Base-by-base conservation (phyloP, 1,284 basidiomycete genomes). In the Microbotryum lychnidis-dioicae region DNA sequence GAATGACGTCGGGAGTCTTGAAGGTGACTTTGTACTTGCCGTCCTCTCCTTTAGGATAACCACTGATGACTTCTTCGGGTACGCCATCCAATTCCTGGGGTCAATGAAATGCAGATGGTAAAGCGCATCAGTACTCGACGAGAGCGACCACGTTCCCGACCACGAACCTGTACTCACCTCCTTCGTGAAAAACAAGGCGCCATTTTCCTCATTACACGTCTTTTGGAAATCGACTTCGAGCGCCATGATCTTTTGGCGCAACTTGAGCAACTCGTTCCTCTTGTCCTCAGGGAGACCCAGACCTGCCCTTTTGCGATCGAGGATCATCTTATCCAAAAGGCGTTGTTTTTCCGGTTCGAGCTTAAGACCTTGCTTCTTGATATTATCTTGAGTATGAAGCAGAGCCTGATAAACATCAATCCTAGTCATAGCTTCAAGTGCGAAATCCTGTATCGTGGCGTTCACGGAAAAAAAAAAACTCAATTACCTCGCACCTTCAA, bases 131-230 rank as follows among this genome's bases (percentile, higher is more conserved):
- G 21, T 16, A 50, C 12, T 31, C 31, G 31, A 31, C 31, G 9
- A 31, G 31, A 31, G 31, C 31, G 29, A 31, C 29, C 29, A 31
- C 29, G 9, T 31, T 31, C 6, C 29, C 29, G 23, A 23, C 23
- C 23, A 23, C 23, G 23, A 23, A 23, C 23, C 31, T 31, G 31
- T 9, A 47, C 76, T 53, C 68, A 87, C 87, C 58, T 72, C 62
- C 23, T 47, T n/a, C 5, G 69, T 71, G 53, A 73, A 72, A 44
- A 69, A 63, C 42, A 72, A 33, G 54, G 65, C 69, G 3, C 70
- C 72, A 3, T 85, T 85, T 72, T 91, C 89, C 74, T 91, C 87
- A 69, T 89, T 90, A 75, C 84, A 87, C 76, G 89, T 88, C 84
- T 87, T 87, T 83, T 64, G 63, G 70, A 89, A 90, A 69, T 87